These are phyloP conservation scores for Podospora appendiculata DNA, from an alignment of 495 filamentous ascomycete genomes.

Conservation along the genomic window DNA sequence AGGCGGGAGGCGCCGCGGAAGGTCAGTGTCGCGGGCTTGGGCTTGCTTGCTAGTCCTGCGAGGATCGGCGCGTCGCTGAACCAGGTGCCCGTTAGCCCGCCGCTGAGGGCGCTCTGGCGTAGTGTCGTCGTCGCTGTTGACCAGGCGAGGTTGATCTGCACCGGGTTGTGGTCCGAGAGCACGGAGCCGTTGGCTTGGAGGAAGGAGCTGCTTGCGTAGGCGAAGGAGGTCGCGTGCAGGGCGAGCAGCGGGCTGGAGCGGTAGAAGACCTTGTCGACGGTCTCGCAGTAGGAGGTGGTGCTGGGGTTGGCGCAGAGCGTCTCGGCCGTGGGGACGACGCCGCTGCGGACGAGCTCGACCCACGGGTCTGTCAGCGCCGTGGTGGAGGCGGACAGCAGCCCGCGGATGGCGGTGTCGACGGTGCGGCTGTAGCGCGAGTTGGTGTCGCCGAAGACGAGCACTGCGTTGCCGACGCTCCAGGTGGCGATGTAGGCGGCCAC, in stretches of 20 bases:
- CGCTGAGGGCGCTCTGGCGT: conserved; percentile 41
- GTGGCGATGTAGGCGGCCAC: conserved; percentile 45
- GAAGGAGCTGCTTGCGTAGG: conserved; percentile 44
- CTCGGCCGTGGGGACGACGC: conserved; percentile 36
- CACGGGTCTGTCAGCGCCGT: conserved; percentile 41
- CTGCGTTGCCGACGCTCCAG: conserved; percentile 47
- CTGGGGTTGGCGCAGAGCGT: conserved; percentile 44
- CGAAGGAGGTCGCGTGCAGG: conserved; percentile 34
- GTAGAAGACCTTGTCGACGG: conserved; percentile 58
- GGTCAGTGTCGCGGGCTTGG: conserved; percentile 29
- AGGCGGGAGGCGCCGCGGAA: conserved; percentile 43
- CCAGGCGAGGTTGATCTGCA: conserved; percentile 49
- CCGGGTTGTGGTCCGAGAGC: conserved; percentile 55
- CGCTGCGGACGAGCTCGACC: conserved; percentile 40
- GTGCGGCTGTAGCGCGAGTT: conserved; percentile 51
- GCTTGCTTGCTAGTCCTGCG: conserved; percentile 13
- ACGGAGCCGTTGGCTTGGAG: conserved; percentile 43
- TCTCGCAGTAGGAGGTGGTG: conserved; percentile 44
- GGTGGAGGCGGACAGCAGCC: conserved; percentile 20
- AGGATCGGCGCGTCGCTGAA: conserved; percentile 45
- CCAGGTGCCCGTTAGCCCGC: conserved; percentile 46
- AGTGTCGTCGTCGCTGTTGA: conserved; percentile 23
- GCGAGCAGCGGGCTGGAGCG: conserved; percentile 38
- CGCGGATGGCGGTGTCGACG: conserved; percentile 39
- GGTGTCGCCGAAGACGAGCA: conserved; percentile 52